Evolutionary conservation across 768 basidiomycete genomes (phyloP).

Genomic region (Hericium erinaceus): DNA sequence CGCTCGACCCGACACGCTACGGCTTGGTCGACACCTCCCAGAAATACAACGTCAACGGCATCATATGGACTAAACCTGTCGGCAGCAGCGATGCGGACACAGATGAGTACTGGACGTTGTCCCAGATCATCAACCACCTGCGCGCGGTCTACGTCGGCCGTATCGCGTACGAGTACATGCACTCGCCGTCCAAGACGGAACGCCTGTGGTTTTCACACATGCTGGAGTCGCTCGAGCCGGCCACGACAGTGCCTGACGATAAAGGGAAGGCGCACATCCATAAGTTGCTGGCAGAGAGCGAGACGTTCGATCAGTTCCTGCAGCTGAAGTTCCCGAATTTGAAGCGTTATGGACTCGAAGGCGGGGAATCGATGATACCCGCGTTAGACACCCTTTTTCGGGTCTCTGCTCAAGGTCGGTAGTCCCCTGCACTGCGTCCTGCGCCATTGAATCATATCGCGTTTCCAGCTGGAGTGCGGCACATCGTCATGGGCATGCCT

Average conservation of each 20-base stretch:
- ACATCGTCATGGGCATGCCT: conserved; percentile 78
- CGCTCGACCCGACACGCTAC: conserved; percentile 69
- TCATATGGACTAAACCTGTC: conserved; percentile 60
- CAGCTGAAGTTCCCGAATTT: conserved; percentile 85
- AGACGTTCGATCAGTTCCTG: conserved; percentile 78
- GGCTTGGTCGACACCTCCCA: conserved; percentile 47
- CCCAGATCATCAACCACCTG: conserved; percentile 62
- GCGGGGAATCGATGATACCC: conserved; percentile 89
- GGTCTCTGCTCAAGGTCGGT: conserved; percentile 48
- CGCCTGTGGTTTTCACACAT: conserved; percentile 84
- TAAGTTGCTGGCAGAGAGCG: conserved; percentile 60
- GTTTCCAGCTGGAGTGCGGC: conserved; percentile 47
- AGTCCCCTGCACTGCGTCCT: not conserved
- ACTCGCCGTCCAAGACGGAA: conserved; percentile 78
- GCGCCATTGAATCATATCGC: not conserved
- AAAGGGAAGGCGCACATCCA: conserved; percentile 48
- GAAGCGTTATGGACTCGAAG: conserved; percentile 84
- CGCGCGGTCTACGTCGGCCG: conserved; percentile 70
- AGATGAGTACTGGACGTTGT: conserved; percentile 53
- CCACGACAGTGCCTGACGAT: conserved; percentile 18
- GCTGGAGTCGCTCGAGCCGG: conserved; percentile 52
- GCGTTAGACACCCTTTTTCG: conserved; percentile 73
- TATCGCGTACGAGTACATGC: conserved; percentile 91
- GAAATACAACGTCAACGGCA: conserved; percentile 68
- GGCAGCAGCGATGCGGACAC: conserved; percentile 23